Evolutionary conservation across 2,329 filamentous ascomycete species (phyloP).

Genomic region (Colletotrichum chrysophilum): DNA sequence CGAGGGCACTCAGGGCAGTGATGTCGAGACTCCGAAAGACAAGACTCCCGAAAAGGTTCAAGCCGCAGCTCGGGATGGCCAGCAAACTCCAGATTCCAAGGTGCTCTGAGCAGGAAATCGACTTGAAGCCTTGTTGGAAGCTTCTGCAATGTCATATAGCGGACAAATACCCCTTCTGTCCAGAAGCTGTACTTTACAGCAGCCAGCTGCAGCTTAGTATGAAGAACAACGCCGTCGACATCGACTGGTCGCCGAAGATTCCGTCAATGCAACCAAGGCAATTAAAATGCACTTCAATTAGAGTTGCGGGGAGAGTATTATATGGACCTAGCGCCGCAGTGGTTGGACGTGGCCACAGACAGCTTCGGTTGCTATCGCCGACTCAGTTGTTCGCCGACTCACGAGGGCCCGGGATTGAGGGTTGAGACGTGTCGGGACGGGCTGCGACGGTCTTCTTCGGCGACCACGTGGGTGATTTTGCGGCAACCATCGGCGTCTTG

Average conservation of each 20-base stretch:
- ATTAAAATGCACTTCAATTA: neutral
- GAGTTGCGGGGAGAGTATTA: neutral
- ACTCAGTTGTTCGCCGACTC: neutral
- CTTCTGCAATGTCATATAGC: neutral
- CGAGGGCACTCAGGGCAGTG: neutral
- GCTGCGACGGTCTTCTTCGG: neutral
- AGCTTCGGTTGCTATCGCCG: neutral
- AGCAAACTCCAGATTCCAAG: neutral
- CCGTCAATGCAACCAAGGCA: neutral
- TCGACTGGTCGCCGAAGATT: neutral
- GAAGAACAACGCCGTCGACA: neutral
- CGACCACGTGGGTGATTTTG: neutral
- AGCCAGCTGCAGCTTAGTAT: neutral
- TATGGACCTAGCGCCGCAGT: neutral
- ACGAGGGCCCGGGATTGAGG: neutral
- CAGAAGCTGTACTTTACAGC: neutral
- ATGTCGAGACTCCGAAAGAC: constrained; percentile 1
- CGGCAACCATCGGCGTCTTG: constrained; percentile 6
- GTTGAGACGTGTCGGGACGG: neutral
- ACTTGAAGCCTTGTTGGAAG: neutral
- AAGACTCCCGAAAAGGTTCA: constrained; percentile 9
- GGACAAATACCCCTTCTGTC: neutral
- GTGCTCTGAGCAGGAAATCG: neutral
- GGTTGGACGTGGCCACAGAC: neutral
- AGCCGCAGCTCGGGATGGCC: neutral